Evolutionary conservation across 495 filamentous ascomycete genomes (phyloP).

Genomic region (Tuber melanosporum): DNA sequence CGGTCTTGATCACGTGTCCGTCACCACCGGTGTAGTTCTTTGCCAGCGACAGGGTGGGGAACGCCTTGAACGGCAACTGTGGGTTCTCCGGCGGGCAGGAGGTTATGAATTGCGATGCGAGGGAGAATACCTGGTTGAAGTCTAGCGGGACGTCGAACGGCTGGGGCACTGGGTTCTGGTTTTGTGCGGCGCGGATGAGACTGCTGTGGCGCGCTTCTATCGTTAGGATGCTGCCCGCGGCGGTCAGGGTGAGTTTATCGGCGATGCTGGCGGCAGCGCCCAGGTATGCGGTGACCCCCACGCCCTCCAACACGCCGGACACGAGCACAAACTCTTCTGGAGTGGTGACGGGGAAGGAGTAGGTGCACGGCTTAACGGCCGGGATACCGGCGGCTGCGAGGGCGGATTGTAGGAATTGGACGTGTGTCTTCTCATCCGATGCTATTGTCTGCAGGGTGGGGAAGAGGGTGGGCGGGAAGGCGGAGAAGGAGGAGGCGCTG

Average conservation of each 20-base stretch:
- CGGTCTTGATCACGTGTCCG: slow-evolving; percentile 13
- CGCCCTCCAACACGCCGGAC: slow-evolving; percentile 53
- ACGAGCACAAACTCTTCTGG: slow-evolving; percentile 48
- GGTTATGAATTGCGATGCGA: slow-evolving; percentile 55
- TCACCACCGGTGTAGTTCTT: background rate
- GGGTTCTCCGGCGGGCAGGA: slow-evolving; percentile 53
- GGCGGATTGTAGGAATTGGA: slow-evolving; percentile 49
- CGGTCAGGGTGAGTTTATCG: slow-evolving; percentile 51
- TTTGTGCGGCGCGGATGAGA: slow-evolving; percentile 51
- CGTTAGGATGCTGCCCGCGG: slow-evolving; percentile 57
- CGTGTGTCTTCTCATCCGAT: slow-evolving; percentile 54
- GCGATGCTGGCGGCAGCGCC: slow-evolving; percentile 56
- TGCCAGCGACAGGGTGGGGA: slow-evolving; percentile 46
- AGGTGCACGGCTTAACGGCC: slow-evolving; percentile 52
- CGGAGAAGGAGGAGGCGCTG: slow-evolving; percentile 49
- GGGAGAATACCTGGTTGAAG: slow-evolving; percentile 56
- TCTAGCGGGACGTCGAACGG: slow-evolving; percentile 55
- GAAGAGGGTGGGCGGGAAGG: slow-evolving; percentile 15
- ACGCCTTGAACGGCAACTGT: slow-evolving; percentile 54
- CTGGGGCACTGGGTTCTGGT: slow-evolving; percentile 50
- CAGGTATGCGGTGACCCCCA: slow-evolving; percentile 55
- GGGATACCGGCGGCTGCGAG: slow-evolving; percentile 45
- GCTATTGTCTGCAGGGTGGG: slow-evolving; percentile 42
- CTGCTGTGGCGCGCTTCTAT: slow-evolving; percentile 58
- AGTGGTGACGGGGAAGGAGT: slow-evolving; percentile 52